A percentile compares a stretch with the other conserved stretches of the same genome.
Conservation (phyloP, 2,329 filamentous ascomycete species). For the Lecanicillium sp. region DNA sequence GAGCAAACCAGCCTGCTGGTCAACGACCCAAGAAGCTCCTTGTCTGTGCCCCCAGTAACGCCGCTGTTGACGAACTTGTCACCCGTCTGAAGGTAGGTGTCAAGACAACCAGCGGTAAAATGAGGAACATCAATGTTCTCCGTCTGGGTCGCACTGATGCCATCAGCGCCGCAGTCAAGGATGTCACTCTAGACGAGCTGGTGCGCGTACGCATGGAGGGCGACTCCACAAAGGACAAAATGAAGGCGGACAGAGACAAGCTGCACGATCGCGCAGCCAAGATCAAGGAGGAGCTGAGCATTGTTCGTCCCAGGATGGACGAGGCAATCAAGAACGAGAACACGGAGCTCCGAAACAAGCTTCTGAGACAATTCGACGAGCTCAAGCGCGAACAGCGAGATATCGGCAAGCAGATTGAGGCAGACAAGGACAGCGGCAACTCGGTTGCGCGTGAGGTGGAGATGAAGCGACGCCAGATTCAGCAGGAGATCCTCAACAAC, state of each 20-base stretch:
- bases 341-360: constrained; percentile 39
- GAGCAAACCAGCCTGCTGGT: neutral
- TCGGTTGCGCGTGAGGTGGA: constrained; percentile 78
- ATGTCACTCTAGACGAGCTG: constrained; percentile 89
- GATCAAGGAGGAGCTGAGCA: constrained; percentile 68
- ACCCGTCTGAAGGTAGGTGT: constrained; percentile 85
- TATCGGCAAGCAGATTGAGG: constrained; percentile 79
- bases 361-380: constrained; percentile 72
- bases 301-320: constrained; percentile 66
- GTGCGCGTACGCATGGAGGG: constrained; percentile 67
- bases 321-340: constrained; percentile 54
- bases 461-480: constrained; percentile 73
- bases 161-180: constrained; percentile 81
- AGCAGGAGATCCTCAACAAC: constrained; percentile 84
- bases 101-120: constrained; percentile 66
- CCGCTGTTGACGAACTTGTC: constrained; percentile 92
- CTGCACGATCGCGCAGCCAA: constrained; percentile 59
- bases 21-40: constrained; percentile 70
- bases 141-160: constrained; percentile 87
- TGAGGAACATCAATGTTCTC: constrained; percentile 76
- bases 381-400: constrained; percentile 67
- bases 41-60: constrained; percentile 97
- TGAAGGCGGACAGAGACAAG: constrained; percentile 50
- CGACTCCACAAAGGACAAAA: constrained; percentile 52
- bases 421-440: constrained; percentile 78